Percentiles rank a stretch among this genome's conserved stretches.
Conservation (phyloP, 805 yeast genomes). For the Metschnikowia bowlesiae region DNA sequence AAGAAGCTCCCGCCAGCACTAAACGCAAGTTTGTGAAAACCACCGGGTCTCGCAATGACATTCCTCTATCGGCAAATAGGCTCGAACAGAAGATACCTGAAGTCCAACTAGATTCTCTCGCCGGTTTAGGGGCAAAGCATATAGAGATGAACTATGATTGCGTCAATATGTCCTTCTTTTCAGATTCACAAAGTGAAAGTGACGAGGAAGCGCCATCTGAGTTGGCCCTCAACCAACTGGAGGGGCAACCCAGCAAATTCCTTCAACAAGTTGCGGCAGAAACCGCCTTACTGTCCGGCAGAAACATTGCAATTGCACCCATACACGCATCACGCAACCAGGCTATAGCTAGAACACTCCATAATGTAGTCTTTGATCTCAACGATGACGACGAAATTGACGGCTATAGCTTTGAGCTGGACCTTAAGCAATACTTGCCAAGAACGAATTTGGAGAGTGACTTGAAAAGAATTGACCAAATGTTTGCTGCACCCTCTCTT, state of each 20-base stretch:
- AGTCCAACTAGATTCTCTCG: conserved; percentile 10
- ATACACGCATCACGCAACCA: not conserved
- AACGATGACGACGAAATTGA: conserved; percentile 13
- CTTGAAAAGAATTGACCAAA: conserved; percentile 14
- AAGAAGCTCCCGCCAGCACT: not conserved
- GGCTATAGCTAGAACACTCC: not conserved
- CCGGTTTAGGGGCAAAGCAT: conserved; percentile 6
- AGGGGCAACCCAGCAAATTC: not conserved
- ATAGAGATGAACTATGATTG: conserved; percentile 13
- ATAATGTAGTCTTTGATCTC: conserved; percentile 8
- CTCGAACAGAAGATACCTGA: not conserved
- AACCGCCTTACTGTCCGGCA: not conserved
- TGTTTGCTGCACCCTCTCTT: conserved; percentile 6
- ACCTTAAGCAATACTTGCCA: conserved; percentile 11
- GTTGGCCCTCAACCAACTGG: not conserved
- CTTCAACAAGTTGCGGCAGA: not conserved
- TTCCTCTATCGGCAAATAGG: not conserved
- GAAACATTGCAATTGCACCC: not conserved
- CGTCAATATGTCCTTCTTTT: conserved; percentile 8
- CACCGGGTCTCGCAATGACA: not conserved
- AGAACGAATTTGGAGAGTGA: conserved; percentile 15
- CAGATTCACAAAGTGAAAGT: conserved; percentile 5
- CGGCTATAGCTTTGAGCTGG: conserved; percentile 14
- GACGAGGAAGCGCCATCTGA: not conserved
- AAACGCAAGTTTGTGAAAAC: not conserved